Percentiles rank a stretch among this genome's conserved stretches.
Evolutionary conservation across 768 basidiomycete genomes (phyloP).

Genomic region (Podaxis carcinomalis): DNA sequence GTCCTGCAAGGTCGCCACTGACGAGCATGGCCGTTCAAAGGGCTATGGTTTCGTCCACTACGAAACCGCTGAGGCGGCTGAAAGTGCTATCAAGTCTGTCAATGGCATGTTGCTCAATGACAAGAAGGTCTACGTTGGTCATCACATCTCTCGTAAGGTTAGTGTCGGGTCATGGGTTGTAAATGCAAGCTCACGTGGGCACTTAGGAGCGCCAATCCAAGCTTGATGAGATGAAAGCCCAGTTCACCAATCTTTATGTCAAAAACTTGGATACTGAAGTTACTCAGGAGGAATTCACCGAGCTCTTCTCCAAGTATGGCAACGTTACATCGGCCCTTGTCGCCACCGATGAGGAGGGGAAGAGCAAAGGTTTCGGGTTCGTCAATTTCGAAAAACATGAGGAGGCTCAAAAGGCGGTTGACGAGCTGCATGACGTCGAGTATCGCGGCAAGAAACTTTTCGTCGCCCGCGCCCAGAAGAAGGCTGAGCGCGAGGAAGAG

Average conservation of each 20-base stretch:
- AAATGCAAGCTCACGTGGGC: not conserved
- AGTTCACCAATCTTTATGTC: conserved; percentile 98
- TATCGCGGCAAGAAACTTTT: conserved; percentile 86
- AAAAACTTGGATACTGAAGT: conserved; percentile 92
- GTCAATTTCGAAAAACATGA: conserved; percentile 96
- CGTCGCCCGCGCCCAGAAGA: conserved; percentile 97
- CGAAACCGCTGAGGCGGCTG: conserved; percentile 95
- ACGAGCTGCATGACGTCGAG: conserved; percentile 83
- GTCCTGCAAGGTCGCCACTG: conserved; percentile 98
- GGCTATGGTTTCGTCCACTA: conserved; percentile 99
- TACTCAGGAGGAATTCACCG: conserved; percentile 80
- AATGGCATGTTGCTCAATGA: conserved; percentile 99
- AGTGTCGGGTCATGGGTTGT: conserved; percentile 14
- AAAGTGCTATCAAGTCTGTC: conserved; percentile 95
- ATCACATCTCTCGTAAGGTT: conserved; percentile 96
- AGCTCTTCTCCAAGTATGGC: conserved; percentile 76
- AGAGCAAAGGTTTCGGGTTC: conserved; percentile 96
- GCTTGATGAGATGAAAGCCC: conserved; percentile 94
- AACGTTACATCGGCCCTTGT: conserved; percentile 86
- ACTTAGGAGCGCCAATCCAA: conserved; percentile 94
- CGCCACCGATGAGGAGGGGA: conserved; percentile 81
- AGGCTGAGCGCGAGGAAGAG: conserved; percentile 97
- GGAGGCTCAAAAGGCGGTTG: conserved; percentile 86
- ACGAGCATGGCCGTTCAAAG: conserved; percentile 92
- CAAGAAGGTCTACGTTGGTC: conserved; percentile 98